A percentile compares a stretch with the other conserved stretches of the same genome.
phyloP scores from a whole-genome alignment of 176 grass and related monocot genomes.

The Triticum urartu region DNA sequence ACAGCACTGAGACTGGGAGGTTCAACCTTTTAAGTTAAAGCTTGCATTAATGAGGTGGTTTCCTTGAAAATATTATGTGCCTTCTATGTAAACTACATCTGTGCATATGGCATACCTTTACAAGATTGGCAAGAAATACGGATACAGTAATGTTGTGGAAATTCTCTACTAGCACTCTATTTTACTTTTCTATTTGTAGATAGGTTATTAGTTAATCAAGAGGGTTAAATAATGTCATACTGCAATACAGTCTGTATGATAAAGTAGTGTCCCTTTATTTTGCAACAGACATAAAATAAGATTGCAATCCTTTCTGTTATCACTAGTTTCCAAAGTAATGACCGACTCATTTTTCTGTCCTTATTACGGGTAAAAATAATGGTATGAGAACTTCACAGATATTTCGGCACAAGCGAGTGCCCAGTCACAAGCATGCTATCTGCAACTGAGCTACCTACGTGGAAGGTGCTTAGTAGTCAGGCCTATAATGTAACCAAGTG shows the following conservation, averaged over 20 bases:
- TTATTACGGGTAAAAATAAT: not conserved
- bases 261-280: not conserved
- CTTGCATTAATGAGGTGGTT: not conserved
- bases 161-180: not conserved
- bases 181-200: not conserved
- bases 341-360: not conserved
- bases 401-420: not conserved
- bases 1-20: not conserved
- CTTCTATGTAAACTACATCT: not conserved
- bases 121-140: not conserved
- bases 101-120: not conserved
- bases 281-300: not conserved
- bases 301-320: not conserved
- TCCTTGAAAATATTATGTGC: not conserved
- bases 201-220: not conserved
- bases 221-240: not conserved
- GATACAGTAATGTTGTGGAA: not conserved
- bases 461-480: not conserved
- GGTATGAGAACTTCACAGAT: not conserved
- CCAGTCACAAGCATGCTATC: not conserved
- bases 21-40: not conserved
- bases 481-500: not conserved
- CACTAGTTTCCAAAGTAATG: not conserved
- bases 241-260: not conserved
- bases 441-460: not conserved